phyloP scores from a whole-genome alignment of 73 alveolate species.

The Tetrahymena malaccensis region DNA sequence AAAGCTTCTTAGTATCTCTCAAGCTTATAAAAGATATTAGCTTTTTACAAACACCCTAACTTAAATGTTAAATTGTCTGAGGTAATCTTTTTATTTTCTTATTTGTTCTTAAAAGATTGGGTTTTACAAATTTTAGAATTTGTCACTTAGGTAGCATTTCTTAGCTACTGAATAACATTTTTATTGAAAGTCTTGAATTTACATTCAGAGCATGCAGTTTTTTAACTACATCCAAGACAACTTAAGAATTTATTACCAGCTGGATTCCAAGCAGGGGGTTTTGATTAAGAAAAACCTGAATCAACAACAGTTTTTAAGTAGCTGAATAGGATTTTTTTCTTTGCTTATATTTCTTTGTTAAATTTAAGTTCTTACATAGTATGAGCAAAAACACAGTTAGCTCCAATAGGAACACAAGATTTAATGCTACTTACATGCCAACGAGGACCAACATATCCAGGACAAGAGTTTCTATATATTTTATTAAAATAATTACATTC shows the following conservation, averaged over 20 bases:
- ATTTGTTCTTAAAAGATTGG: neutral
- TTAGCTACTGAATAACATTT: neutral
- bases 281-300: neutral
- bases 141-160: neutral
- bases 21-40: neutral
- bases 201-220: neutral
- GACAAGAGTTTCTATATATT: neutral
- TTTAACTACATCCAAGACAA: neutral
- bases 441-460: neutral
- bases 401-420: neutral
- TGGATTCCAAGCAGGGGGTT: neutral
- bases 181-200: neutral
- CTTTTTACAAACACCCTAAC: neutral
- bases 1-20: neutral
- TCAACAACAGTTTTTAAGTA: neutral
- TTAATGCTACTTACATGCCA: neutral
- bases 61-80: neutral
- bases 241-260: neutral
- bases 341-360: neutral
- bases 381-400: neutral
- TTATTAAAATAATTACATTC: neutral
- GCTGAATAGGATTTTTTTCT: neutral
- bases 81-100: neutral
- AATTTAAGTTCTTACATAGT: neutral
- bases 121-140: neutral